A percentile compares a stretch with the other conserved stretches of the same genome.
Conservation (phyloP, 1,139 yeast species). For the Diutina pseudorugosa region DNA sequence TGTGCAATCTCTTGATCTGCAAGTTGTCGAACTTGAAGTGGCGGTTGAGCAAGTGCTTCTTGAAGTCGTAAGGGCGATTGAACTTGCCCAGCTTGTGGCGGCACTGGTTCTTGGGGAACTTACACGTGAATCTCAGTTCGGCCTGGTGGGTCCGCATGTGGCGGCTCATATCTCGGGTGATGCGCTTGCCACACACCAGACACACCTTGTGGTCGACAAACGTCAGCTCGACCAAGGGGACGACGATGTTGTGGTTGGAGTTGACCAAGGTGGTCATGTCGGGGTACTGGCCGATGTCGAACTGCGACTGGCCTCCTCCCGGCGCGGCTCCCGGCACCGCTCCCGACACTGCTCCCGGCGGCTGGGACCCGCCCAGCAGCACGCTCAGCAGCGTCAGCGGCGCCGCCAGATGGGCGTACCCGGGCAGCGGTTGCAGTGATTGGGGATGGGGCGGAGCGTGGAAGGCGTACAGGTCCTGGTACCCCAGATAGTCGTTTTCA, state of each 20-base stretch:
- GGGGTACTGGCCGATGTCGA: slow-evolving; percentile 14
- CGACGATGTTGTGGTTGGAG: slow-evolving; percentile 20
- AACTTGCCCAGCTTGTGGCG: slow-evolving; percentile 4
- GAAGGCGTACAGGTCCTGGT: slow-evolving; percentile 1
- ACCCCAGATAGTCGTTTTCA: not conserved
- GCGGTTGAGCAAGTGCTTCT: slow-evolving; percentile 1
- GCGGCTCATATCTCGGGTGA: slow-evolving; percentile 4
- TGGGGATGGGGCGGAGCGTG: slow-evolving; percentile 1
- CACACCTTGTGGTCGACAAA: slow-evolving; percentile 3
- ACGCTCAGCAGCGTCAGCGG: slow-evolving; percentile 3
- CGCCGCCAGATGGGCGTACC: slow-evolving; percentile 2
- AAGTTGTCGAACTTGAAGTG: slow-evolving; percentile 3
- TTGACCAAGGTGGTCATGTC: slow-evolving; percentile 31
- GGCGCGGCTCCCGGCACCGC: not conserved
- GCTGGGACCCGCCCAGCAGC: slow-evolving; percentile 3
- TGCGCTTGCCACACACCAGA: slow-evolving; percentile 2
- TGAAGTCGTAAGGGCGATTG: slow-evolving; percentile 3
- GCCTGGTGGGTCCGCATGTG: slow-evolving; percentile 4
- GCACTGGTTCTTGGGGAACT: slow-evolving; percentile 3
- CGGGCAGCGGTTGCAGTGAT: not conserved
- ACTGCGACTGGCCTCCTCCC: not conserved
- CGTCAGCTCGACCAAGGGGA: slow-evolving; percentile 19
- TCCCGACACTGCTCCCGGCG: not conserved
- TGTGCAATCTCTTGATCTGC: not conserved
- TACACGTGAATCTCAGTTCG: slow-evolving; percentile 2